Evolutionary conservation across 1,139 yeast species (phyloP), one percentile per base, ranked within the genome.

Genomic region (Blastobotrys persicus): DNA sequence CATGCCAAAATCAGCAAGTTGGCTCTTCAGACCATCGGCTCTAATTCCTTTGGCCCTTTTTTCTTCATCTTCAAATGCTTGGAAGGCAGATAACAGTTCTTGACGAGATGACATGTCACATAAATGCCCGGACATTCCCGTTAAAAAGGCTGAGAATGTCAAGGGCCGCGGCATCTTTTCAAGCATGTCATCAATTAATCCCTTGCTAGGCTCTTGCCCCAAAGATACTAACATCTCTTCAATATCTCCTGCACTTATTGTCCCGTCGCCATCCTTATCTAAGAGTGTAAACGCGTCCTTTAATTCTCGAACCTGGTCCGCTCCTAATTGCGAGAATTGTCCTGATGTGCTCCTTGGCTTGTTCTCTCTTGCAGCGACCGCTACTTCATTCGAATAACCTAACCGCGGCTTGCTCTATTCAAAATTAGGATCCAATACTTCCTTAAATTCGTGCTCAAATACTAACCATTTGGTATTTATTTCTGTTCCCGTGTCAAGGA

Each of bases 261-360:
- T 62, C 1, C 92, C 88, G 59, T 88, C 92, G 34, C 87, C 82
- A 54, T 89, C 94, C 34, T 87, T 87, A 62, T 91, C 98, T n/a
- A 91, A 79, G 58, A 88, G 67, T 32, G 76, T 71, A 55, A 78
- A 80, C 2, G 81, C 74, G 54, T 78, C 82, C 47, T 76, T 74
- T 39, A 80, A 63, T 47, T 70, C 75, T 19, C 71, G 65, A 31
- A 77, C 67, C 37, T 69, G 69, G 6, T 62, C 59, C n/a, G 67
- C 69, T 26, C 58, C 61, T 18, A 70, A 61, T 55, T 70, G 73
- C 39, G 63, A 62, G 49, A 70, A 62, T 23, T 66, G 66, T 2
- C 69, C 70, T 5, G 64, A 55, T 1, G 59, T 55, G 34, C 66
- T 49, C 26, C 46, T 46, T 12, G 46, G 19, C 18, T 41, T 32